These are phyloP conservation scores for Ascocoryne sarcoides DNA, from an alignment of 2,329 filamentous ascomycete species.

Conservation along the genomic window DNA sequence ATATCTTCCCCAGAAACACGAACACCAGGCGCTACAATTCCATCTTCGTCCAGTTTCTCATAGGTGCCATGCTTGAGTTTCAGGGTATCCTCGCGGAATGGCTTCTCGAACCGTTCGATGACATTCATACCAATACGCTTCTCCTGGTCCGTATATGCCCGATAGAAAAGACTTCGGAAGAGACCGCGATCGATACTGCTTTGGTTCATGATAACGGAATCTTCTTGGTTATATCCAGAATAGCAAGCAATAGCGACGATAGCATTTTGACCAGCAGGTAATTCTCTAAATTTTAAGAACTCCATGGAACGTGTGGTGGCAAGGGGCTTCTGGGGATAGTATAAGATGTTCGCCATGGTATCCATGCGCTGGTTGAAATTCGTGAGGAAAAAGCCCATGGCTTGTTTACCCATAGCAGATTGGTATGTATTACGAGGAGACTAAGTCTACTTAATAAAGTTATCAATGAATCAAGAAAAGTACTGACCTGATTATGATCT, in stretches of 20 bases:
- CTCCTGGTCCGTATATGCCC: slow-evolving; percentile 93
- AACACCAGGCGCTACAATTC: slow-evolving; percentile 86
- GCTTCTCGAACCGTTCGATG: slow-evolving; percentile 93
- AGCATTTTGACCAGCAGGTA: slow-evolving; percentile 94
- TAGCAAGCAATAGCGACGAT: slow-evolving; percentile 98
- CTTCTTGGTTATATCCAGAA: slow-evolving; percentile 99
- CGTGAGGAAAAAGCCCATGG: slow-evolving; percentile 97
- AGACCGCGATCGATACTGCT: slow-evolving; percentile 96
- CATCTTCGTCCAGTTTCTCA: slow-evolving; percentile 95
- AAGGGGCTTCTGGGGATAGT: slow-evolving; percentile 96
- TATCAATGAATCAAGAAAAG: slow-evolving; percentile 4
- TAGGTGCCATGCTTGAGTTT: slow-evolving; percentile 92
- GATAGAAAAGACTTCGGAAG: slow-evolving; percentile 96
- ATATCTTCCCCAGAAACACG: slow-evolving; percentile 97
- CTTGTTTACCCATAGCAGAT: slow-evolving; percentile 99
- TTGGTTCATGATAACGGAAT: slow-evolving; percentile 99
- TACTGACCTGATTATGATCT: slow-evolving; percentile 80
- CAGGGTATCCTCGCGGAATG: slow-evolving; percentile 77
- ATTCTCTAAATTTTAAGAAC: slow-evolving; percentile 93
- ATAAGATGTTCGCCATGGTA: slow-evolving; percentile 98
- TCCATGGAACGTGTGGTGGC: slow-evolving; percentile 98
- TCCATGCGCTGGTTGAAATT: slow-evolving; percentile 98
- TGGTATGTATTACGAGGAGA: slow-evolving; percentile 98
- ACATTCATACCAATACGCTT: slow-evolving; percentile 92
- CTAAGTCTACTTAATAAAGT: slow-evolving; percentile 37